Percentiles rank a stretch among this genome's conserved stretches.
phyloP scores from a whole-genome alignment of 352 stramenopile genomes.

The Phytophthora pluvialis region DNA sequence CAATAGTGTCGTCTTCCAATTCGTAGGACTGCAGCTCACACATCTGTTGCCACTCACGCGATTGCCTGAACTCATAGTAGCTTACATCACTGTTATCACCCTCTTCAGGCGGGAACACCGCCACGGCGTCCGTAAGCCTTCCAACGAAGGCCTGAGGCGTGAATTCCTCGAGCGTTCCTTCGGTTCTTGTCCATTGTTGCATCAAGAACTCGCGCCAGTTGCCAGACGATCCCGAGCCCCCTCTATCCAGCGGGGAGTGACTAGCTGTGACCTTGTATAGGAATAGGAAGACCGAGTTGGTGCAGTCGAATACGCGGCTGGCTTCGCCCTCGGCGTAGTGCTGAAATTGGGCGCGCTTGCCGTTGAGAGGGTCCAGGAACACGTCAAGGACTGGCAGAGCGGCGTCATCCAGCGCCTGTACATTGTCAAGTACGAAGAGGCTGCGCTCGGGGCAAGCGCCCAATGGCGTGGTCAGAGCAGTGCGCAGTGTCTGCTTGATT shows the following conservation, averaged over 20 bases:
- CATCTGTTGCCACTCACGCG: constrained; percentile 38
- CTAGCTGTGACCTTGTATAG: constrained; percentile 47
- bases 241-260: constrained; percentile 8
- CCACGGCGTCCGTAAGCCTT: constrained; percentile 52
- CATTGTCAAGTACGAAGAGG: constrained; percentile 60
- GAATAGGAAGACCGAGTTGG: constrained; percentile 67
- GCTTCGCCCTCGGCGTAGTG: constrained; percentile 32
- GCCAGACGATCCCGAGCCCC: neutral
- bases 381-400: constrained; percentile 67
- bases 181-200: constrained; percentile 46
- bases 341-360: constrained; percentile 66
- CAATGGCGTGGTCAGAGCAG: constrained; percentile 41
- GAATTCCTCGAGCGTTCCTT: constrained; percentile 54
- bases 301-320: constrained; percentile 54
- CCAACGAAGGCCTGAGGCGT: constrained; percentile 74
- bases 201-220: constrained; percentile 70
- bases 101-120: constrained; percentile 29
- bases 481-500: constrained; percentile 54
- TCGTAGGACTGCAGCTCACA: constrained; percentile 30
- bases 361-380: constrained; percentile 76
- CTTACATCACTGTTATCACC: constrained; percentile 10
- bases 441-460: constrained; percentile 52
- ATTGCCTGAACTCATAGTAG: constrained; percentile 25
- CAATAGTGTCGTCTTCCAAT: neutral
- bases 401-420: constrained; percentile 51